phyloP scores from a whole-genome alignment of 495 filamentous ascomycete genomes.

The Patellaria atrata region DNA sequence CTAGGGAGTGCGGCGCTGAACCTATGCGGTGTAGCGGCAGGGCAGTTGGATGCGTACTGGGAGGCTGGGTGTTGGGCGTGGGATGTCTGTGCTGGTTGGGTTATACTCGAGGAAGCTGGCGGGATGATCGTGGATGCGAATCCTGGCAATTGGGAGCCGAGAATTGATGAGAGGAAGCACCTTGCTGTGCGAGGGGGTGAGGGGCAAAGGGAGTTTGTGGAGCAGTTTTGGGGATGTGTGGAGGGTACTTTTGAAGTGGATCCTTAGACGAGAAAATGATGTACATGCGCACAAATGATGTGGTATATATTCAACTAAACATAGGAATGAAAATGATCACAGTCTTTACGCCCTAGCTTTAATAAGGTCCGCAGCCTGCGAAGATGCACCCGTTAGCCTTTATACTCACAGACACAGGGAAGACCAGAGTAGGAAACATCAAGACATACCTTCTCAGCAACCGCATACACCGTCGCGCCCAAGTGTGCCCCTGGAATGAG shows the following conservation, averaged over 20 bases:
- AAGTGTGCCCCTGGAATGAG: constrained; percentile 12
- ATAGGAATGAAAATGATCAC: no score
- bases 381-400: no score
- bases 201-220: constrained; percentile 60
- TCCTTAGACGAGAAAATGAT: background rate
- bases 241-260: constrained; percentile 37
- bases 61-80: constrained; percentile 90
- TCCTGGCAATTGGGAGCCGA: constrained; percentile 58
- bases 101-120: constrained; percentile 72
- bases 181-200: constrained; percentile 55
- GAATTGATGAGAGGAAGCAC: constrained; percentile 64
- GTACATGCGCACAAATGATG: background rate
- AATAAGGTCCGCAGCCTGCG: no score
- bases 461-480: constrained; percentile 9
- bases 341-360: no score
- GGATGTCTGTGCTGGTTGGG: constrained; percentile 89
- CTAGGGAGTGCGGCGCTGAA: constrained; percentile 76
- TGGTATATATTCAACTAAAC: no score
- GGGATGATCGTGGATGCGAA: constrained; percentile 69
- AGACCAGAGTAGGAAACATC: no score
- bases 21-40: constrained; percentile 64
- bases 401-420: no score
- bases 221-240: constrained; percentile 64
- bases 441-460: constrained; percentile 15
- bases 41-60: constrained; percentile 76